Evolutionary conservation across 148 eudicot genomes (phyloP), one percentile per base, ranked within the genome.

Genomic region (Silene conica): DNA sequence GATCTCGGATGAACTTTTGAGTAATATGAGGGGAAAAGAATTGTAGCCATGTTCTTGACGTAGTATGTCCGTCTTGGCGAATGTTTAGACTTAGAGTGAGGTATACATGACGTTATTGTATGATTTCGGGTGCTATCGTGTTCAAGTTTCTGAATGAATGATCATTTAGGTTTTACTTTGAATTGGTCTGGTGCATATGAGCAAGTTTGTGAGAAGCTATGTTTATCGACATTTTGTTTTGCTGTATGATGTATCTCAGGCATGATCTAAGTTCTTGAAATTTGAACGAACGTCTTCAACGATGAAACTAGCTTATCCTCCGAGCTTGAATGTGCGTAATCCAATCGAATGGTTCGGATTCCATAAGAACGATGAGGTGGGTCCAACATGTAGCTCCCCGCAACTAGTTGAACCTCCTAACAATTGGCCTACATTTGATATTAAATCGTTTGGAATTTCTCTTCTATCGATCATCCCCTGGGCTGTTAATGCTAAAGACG

Each of bases 401-500:
- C 52, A 65, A 62, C 67, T 76, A 72, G 77, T 50, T 77, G 34
- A 74, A 80, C 62, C 70, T 46, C 62, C 61, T 6, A 74, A 79
- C 48, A 84, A 77, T 61, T 74, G 52, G 69, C 72, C 85, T 73
- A 62, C 57, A 14, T 78, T 87, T 28, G 75, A 86, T 65, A 22
- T 83, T 80, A 85, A 83, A 73, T 56, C 84, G 31, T 83, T 83
- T 81, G 80, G 85, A 6, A 72, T 86, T 85, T 86, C 97, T 63
- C 78, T 92, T 70, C 31, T 82, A 26, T 84, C 93, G 11, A 55
- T 89, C 73, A 50, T 92, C 65, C 94, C 96, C 9, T 87, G 92
- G 97, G 82, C 87, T 60, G 70, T 80, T 34, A 85, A 69, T 69
- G 61, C 85, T 58, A 82, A 76, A 66, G 86, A 85, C 41, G 86